Evolutionary conservation across 305 asterid genomes (phyloP).

Genomic region (Solanum hybrid): DNA sequence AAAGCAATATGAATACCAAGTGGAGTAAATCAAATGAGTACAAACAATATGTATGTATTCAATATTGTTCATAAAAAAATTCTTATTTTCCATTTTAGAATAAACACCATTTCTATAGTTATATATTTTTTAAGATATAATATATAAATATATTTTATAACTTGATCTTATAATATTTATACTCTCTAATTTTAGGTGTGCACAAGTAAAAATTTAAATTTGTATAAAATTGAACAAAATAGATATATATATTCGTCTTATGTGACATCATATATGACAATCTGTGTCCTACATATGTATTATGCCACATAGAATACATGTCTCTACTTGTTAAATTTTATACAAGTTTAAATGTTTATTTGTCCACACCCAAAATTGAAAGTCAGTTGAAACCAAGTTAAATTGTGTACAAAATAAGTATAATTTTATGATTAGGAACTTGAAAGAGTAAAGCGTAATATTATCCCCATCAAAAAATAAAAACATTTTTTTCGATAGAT

Average conservation of each 20-base stretch:
- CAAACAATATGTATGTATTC: neutral
- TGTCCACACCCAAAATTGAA: rapidly evolving
- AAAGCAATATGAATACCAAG: no score
- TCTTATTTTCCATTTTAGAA: neutral
- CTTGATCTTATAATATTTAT: neutral
- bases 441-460: neutral
- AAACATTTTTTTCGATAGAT: rapidly evolving
- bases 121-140: neutral
- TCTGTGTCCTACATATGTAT: neutral
- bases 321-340: neutral
- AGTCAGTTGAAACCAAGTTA: neutral
- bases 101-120: neutral
- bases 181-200: no score
- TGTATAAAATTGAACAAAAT: no score
- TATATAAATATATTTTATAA: neutral
- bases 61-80: neutral
- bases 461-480: no score
- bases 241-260: neutral
- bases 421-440: no score
- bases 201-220: neutral
- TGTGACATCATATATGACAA: neutral
- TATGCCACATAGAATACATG: neutral
- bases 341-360: neutral
- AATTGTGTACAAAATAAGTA: neutral
- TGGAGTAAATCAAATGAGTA: neutral